Percentiles rank a stretch among this genome's conserved stretches.
phyloP scores from a whole-genome alignment of 306 rosid species.

The Fagus sylvatica region DNA sequence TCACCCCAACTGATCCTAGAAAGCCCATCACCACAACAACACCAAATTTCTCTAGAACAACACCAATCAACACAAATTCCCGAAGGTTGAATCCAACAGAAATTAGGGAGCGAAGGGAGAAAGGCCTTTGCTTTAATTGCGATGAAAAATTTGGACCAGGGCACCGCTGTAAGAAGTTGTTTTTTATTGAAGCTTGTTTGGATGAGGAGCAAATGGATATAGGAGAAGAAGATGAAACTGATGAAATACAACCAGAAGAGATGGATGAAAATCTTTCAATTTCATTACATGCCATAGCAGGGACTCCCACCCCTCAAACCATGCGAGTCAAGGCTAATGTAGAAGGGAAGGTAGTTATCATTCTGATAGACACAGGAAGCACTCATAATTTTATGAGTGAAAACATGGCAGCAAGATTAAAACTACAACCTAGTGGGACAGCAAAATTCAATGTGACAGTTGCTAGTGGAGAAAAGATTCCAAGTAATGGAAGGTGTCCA shows the following conservation, averaged over 20 bases:
- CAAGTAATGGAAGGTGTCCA: not conserved
- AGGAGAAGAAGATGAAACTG: not conserved
- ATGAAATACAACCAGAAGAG: too few species aligned
- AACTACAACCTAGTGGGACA: too few species aligned
- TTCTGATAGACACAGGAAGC: not conserved
- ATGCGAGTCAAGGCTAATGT: not conserved
- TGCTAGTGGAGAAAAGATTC: not conserved
- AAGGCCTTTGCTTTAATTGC: not conserved
- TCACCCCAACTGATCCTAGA: not conserved
- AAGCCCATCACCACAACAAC: not conserved
- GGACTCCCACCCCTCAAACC: not conserved
- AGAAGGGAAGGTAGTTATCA: not conserved
- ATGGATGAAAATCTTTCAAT: not conserved
- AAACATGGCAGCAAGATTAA: too few species aligned
- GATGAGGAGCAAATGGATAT: too few species aligned
- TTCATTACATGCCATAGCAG: not conserved
- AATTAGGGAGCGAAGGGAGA: not conserved
- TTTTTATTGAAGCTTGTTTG: not conserved
- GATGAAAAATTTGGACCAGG: not conserved
- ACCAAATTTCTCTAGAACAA: not conserved
- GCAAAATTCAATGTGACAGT: not conserved
- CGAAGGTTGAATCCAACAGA: not conserved
- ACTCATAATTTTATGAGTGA: not conserved
- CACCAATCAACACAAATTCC: too few species aligned
- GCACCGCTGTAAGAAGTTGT: not conserved